Evolutionary conservation across 305 asterid species (phyloP), one percentile per base, ranked within the genome.

Genomic region (Fraxinus xanthoxyloides): DNA sequence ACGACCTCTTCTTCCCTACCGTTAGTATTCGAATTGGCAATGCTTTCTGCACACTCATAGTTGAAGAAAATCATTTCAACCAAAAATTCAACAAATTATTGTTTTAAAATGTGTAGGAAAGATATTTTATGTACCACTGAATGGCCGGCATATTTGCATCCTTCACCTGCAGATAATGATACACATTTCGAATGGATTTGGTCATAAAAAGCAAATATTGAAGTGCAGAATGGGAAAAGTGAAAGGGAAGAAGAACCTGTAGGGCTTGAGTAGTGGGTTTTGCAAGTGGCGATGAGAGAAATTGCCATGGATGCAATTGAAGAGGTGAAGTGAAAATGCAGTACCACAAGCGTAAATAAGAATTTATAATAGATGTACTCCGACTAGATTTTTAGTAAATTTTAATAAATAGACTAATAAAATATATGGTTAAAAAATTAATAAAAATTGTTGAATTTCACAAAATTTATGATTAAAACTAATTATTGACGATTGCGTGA

Each of bases 21-120:
- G 97, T 89, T n/a, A 95, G 83, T 76, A 95, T 85, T 79, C 98
- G 92, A 83, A 92, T 92, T 21, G 99, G 98, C 82, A 93, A 82
- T 77, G 94, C 87, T 84, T 95, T 87, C 91, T 92, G 88, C 85
- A 79, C 40, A 26, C 4, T 70, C 26, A 1, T 67, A 75, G 23
- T 38, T 35, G 9, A 1, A 38, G 15, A 43, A 7, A 85, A 79
- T 10, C 54, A 4, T 67, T 70, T 75, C 67, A 78, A 19, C 67
- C 1, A 79, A 75, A 63, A 48, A 31, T 61, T 31, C 17, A 38
- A 63, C 2, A 79, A 46, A 30, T 76, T 51, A n/a, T 32, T 32
- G 8, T 24, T 74, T 19, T 34, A 74, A 81, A 61, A 73, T 15
- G 23, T 10, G 17, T 73, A 73, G 34, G 21, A 31, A 79, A 43